Evolutionary conservation across 495 filamentous ascomycete genomes (phyloP), one percentile per base, ranked within the genome.

Genomic region (Echria macrotheca): DNA sequence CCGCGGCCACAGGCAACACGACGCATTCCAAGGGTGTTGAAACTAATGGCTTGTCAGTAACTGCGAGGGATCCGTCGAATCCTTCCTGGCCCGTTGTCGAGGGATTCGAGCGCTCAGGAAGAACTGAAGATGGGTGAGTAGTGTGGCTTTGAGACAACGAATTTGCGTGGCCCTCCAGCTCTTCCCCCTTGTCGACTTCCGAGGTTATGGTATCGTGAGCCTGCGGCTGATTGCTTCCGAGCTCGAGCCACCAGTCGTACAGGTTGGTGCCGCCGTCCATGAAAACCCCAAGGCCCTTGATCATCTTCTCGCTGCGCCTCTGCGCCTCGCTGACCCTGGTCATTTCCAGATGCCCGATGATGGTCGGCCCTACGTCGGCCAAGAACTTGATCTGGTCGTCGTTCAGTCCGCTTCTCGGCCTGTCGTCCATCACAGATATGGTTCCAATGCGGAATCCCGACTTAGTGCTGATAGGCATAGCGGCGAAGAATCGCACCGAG

Each of bases 281-380:
- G 37, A 72, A 74, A 1, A 50, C 49, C 29, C 61, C 61, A 1
- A 74, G 44, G 4, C 60, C 68, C 7, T 67, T 54, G 18, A 75
- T 59, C 36, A 74, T 65, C 46, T 63, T 51, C 40, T 70, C 68
- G 21, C 62, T 57, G n/a, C 70, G 61, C 36, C 63, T 52, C 1
- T 66, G 63, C 41, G 59, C 55, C 29, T 58, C 53, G 33, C 58
- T 62, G 32, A 65, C 39, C 22, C 64, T 52, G 7, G 60, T 59
- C 28, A 59, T 56, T 18, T 74, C 70, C 1, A 76, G 62, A 50
- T 76, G 69, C 24, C 57, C 60, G 69, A 73, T 72, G 44, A 76
- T 65, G 33, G 68, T 61, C 17, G 47, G 42, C 7, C 65, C 64
- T 43, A 73, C 70, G 44, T 73, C 70, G 41, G 54, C 49, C 50